These are phyloP conservation scores for Globisporangium perplexum DNA, from an alignment of 352 stramenopile species.

Conservation along the genomic window DNA sequence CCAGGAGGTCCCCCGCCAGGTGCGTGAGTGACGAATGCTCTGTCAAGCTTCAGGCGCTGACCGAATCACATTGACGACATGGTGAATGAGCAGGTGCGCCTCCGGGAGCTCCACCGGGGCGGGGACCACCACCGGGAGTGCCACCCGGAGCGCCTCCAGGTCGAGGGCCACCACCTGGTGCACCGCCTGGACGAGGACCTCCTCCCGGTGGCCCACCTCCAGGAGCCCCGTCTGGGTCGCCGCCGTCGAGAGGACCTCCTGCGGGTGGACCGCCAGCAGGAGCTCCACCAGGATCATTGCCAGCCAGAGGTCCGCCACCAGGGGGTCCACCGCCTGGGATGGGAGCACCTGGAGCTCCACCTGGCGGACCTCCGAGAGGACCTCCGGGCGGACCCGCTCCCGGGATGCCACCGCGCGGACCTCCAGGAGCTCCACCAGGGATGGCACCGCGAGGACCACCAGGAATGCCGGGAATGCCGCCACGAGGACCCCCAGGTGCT, in stretches of 20 bases:
- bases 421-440: neutral
- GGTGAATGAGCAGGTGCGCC: neutral
- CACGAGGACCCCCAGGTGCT: constrained; percentile 2
- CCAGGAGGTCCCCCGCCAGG: constrained; percentile 41
- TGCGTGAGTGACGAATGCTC: constrained; percentile 6
- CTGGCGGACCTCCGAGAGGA: neutral
- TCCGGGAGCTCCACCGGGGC: constrained; percentile 5
- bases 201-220: constrained; percentile 22
- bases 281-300: neutral
- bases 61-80: neutral
- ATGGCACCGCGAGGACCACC: neutral
- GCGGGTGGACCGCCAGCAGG: neutral
- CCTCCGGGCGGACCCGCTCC: neutral
- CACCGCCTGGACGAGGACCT: neutral
- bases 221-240: constrained; percentile 7
- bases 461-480: constrained; percentile 16
- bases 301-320: neutral
- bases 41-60: neutral
- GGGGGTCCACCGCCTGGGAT: neutral
- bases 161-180: constrained; percentile 13
- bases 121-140: constrained; percentile 17
- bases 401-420: neutral
- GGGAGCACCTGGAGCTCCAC: neutral
- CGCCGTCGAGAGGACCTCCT: neutral
- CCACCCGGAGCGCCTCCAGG: constrained; percentile 14